Evolutionary conservation across 2,329 filamentous ascomycete genomes (phyloP).

Genomic region (Ophiostoma perfectum): DNA sequence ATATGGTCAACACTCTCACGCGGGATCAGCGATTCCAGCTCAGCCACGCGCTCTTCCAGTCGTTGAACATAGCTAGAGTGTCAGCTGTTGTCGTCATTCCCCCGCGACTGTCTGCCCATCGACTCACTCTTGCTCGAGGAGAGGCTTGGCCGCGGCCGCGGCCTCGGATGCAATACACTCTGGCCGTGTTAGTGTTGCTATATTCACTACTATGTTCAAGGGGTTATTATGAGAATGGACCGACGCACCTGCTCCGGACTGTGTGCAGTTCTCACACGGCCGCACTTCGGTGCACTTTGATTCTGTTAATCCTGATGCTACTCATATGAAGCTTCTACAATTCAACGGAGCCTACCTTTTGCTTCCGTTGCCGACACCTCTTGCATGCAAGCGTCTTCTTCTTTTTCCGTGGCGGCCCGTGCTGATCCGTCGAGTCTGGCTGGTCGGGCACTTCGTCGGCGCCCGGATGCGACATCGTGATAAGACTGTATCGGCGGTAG

Average conservation of each 20-base stretch:
- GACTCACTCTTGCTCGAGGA: slow-evolving; percentile 9
- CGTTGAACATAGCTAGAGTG: slow-evolving; percentile 22
- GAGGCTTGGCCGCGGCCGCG: not conserved
- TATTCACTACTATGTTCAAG: too few species aligned
- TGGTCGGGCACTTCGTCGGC: slow-evolving; percentile 3
- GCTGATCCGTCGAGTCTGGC: not conserved
- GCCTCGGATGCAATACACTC: slow-evolving; percentile 12
- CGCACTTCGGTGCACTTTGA: slow-evolving; percentile 27
- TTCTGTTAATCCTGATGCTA: not conserved
- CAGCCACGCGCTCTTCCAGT: slow-evolving; percentile 24
- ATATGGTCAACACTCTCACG: slow-evolving; percentile 28
- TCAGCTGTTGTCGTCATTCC: not conserved
- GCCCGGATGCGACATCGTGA: slow-evolving; percentile 1
- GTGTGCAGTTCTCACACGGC: slow-evolving; percentile 29
- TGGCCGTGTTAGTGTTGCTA: not conserved
- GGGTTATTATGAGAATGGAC: not conserved
- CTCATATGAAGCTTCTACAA: not conserved
- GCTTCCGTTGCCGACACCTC: slow-evolving; percentile 29
- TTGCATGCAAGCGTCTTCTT: slow-evolving; percentile 20
- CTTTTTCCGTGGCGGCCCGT: slow-evolving; percentile 8
- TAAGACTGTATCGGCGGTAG: not conserved
- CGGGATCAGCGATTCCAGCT: slow-evolving; percentile 24
- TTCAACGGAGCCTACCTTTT: slow-evolving; percentile 21
- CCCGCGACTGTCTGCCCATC: not conserved
- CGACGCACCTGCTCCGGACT: slow-evolving; percentile 24